These are phyloP conservation scores for Termitomyces sp. DNA, from an alignment of 768 basidiomycete species.

Conservation along the genomic window DNA sequence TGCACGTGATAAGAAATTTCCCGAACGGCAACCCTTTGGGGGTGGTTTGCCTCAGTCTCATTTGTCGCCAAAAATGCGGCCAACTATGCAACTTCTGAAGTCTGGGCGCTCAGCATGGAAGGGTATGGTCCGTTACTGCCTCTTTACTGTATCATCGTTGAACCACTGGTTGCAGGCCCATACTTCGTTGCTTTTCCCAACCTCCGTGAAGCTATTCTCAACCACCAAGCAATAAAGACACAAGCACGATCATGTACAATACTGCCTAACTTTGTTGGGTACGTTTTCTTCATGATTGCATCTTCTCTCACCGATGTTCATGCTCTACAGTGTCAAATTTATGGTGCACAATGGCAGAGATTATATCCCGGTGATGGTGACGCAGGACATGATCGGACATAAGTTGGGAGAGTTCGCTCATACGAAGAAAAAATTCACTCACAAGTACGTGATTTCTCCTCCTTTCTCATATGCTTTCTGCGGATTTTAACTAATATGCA, in stretches of 20 bases:
- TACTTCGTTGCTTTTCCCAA: conserved; percentile 93
- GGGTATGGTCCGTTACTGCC: conserved; percentile 32
- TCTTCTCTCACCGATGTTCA: background rate
- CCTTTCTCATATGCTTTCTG: background rate
- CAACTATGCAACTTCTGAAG: conserved; percentile 51
- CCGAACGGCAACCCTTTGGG: background rate
- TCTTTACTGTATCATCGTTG: background rate
- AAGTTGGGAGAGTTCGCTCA: conserved; percentile 94
- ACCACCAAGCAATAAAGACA: conserved; percentile 84
- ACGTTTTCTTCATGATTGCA: conserved; percentile 18
- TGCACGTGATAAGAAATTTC: conserved; percentile 4
- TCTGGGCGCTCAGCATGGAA: conserved; percentile 83
- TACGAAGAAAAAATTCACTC: conserved; percentile 83
- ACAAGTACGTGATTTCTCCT: conserved; percentile 54
- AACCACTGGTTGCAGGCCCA: conserved; percentile 52
- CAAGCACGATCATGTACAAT: conserved; percentile 88
- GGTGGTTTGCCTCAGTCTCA: background rate
- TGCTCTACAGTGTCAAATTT: conserved; percentile 62
- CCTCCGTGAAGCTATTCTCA: conserved; percentile 70
- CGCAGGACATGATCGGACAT: conserved; percentile 98
- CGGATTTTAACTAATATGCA: background rate
- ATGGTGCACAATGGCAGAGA: conserved; percentile 93
- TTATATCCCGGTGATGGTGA: conserved; percentile 79
- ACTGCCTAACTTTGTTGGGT: conserved; percentile 96
- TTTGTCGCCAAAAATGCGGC: conserved; percentile 43